Evolutionary conservation across 768 basidiomycete genomes (phyloP).

Genomic region (Panaeolus cyanescens): DNA sequence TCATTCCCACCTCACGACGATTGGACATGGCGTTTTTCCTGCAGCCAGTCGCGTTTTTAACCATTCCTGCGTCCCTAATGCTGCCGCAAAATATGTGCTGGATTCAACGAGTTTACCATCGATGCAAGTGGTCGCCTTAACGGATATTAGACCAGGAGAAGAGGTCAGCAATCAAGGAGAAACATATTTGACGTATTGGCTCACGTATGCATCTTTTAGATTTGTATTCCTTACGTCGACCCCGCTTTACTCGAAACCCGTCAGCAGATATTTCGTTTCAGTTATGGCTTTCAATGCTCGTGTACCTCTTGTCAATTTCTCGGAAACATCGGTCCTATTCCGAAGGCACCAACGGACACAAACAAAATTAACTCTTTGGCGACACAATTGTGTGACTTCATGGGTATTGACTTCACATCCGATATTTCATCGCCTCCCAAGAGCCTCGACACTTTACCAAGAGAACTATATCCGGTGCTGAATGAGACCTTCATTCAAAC

Average conservation of each 20-base stretch:
- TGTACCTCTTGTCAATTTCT: conserved; percentile 61
- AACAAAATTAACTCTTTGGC: conserved; percentile 30
- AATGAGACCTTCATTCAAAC: conserved; percentile 59
- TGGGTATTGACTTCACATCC: conserved; percentile 29
- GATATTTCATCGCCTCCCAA: conserved; percentile 27
- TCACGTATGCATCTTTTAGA: conserved; percentile 37
- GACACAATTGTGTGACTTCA: conserved; percentile 36
- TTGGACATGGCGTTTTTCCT: conserved; percentile 79
- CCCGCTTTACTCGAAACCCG: conserved; percentile 70
- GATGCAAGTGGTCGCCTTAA: conserved; percentile 71
- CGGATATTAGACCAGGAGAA: conserved; percentile 55
- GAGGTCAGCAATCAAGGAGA: conserved; percentile 48
- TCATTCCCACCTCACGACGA: conserved; percentile 68
- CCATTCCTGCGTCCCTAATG: conserved; percentile 80
- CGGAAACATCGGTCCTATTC: conserved; percentile 35
- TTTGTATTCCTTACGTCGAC: conserved; percentile 77
- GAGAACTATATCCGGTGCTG: conserved; percentile 42
- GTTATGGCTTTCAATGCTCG: conserved; percentile 69
- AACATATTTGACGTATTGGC: neutral
- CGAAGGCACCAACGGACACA: conserved; percentile 36
- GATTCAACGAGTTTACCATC: conserved; percentile 32
- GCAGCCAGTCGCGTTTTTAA: conserved; percentile 80
- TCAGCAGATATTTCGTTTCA: conserved; percentile 55
- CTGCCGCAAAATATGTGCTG: conserved; percentile 61
- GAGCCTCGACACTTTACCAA: conserved; percentile 40